Conservation (phyloP, 2,329 filamentous ascomycete species). For the Beauveria scarabaeidicola region DNA sequence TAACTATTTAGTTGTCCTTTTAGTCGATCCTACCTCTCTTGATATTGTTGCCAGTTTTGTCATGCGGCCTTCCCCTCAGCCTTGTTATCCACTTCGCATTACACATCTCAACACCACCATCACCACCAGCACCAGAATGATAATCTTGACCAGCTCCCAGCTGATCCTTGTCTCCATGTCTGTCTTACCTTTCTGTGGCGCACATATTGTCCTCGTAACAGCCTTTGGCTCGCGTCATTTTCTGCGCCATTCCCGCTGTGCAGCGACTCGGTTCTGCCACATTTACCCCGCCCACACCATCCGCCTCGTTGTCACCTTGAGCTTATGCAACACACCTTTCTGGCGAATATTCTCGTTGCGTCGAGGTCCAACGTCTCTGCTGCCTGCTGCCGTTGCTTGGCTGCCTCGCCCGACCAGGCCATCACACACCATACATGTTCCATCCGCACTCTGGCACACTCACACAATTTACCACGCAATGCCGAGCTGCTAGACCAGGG, state of each 20-base stretch:
- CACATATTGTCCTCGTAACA: not conserved
- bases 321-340: not conserved
- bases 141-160: no score
- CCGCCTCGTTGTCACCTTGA: not conserved
- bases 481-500: not conserved
- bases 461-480: not conserved
- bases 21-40: no score
- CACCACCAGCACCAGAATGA: no score
- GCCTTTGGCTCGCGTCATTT: not conserved
- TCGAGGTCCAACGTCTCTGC: not conserved
- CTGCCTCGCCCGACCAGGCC: not conserved
- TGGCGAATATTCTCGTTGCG: not conserved
- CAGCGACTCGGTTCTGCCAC: slow-evolving; percentile 4
- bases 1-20: no score
- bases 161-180: not conserved
- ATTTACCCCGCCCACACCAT: slow-evolving; percentile 1
- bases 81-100: not conserved
- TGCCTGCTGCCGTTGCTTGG: not conserved
- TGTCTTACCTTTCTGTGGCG: not conserved
- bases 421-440: not conserved
- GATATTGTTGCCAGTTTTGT: no score
- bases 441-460: not conserved
- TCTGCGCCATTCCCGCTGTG: not conserved
- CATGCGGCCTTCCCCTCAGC: no score
- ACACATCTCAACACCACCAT: not conserved